Conservation (phyloP, 441 rosid genomes). For the Macaranga tanarius region DNA sequence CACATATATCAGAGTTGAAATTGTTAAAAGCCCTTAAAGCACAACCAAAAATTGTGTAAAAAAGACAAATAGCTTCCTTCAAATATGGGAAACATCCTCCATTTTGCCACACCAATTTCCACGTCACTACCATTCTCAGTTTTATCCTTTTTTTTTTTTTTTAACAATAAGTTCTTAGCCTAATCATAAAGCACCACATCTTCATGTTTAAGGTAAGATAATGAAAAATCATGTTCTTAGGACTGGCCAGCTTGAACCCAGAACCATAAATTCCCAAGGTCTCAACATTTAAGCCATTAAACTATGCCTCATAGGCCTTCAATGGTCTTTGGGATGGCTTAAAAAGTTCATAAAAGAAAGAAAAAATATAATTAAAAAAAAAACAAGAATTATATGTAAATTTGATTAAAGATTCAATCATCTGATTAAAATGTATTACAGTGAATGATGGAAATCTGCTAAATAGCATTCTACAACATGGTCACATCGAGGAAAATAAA, state of each 20-base stretch:
- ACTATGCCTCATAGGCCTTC: no score
- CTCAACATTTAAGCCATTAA: no score
- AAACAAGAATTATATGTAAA: neutral
- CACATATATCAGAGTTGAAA: neutral
- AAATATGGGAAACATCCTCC: neutral
- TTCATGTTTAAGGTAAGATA: no score
- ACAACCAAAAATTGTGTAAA: neutral
- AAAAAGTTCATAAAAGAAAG: neutral
- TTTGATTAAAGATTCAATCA: neutral
- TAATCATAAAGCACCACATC: no score
- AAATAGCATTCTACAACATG: neutral
- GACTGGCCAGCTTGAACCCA: no score
- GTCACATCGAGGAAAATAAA: neutral
- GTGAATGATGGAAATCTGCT: neutral
- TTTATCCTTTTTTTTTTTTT: neutral
- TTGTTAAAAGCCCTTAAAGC: neutral
- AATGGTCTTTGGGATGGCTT: no score
- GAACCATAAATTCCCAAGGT: no score
- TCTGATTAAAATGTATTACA: neutral
- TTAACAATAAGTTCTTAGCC: no score
- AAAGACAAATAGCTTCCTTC: neutral
- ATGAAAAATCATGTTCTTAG: no score
- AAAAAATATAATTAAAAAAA: neutral
- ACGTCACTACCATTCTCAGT: no score
- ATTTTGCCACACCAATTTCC: neutral